phyloP scores from a whole-genome alignment of 2,329 filamentous ascomycete species.

The Sporothrix protearum region DNA sequence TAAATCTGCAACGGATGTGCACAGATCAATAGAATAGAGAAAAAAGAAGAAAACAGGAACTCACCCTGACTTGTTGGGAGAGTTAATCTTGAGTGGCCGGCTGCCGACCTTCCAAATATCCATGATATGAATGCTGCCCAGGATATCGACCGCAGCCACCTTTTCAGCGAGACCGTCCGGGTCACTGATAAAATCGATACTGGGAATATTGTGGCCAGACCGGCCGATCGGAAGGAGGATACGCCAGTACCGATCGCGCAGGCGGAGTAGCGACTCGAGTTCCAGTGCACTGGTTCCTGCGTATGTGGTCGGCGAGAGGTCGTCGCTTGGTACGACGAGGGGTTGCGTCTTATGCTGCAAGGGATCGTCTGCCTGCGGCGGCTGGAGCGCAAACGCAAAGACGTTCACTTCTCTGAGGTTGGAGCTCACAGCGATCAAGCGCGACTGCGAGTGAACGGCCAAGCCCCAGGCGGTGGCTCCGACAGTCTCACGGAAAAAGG shows the following conservation, averaged over 20 bases:
- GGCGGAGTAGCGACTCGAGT: slow-evolving; percentile 39
- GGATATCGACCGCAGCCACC: slow-evolving; percentile 51
- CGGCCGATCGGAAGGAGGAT: slow-evolving; percentile 45
- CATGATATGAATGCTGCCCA: slow-evolving; percentile 47
- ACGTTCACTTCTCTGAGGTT: slow-evolving; percentile 61
- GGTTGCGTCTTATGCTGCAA: slow-evolving; percentile 27
- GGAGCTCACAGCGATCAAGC: slow-evolving; percentile 79
- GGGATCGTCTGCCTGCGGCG: slow-evolving; percentile 17
- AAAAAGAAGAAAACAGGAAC: neutral
- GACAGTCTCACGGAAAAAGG: slow-evolving; percentile 74
- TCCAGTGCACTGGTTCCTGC: slow-evolving; percentile 26
- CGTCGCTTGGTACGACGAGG: neutral
- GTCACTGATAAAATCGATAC: slow-evolving; percentile 50
- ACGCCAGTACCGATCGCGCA: slow-evolving; percentile 48
- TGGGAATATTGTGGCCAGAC: slow-evolving; percentile 49
- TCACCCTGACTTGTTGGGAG: neutral
- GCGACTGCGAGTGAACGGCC: slow-evolving; percentile 74
- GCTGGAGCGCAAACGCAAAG: slow-evolving; percentile 45
- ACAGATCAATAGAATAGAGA: neutral
- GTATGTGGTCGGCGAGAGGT: slow-evolving; percentile 29
- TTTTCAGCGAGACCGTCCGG: slow-evolving; percentile 47
- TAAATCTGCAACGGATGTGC: neutral
- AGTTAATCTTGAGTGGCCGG: slow-evolving; percentile 31
- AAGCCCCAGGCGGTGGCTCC: slow-evolving; percentile 82
- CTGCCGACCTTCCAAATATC: slow-evolving; percentile 48